phyloP scores from a whole-genome alignment of 495 filamentous ascomycete species.

The Tuber indicum region DNA sequence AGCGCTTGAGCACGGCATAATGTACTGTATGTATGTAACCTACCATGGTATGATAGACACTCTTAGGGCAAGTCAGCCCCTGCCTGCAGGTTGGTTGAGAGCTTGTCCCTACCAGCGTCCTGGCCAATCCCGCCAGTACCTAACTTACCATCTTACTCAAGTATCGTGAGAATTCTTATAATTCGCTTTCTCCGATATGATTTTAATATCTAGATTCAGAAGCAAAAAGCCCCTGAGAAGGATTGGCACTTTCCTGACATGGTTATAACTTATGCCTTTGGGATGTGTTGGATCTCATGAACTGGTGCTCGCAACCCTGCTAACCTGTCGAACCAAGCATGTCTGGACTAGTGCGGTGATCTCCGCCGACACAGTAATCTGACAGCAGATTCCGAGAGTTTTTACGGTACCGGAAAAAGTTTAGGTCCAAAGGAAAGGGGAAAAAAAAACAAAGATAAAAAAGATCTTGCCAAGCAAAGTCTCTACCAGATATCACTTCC shows the following conservation, averaged over 20 bases:
- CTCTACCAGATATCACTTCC: neutral
- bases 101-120: neutral
- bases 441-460: neutral
- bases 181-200: too few relatives aligned
- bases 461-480: neutral
- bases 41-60: neutral
- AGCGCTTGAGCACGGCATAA: neutral
- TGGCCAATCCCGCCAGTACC: neutral
- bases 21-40: neutral
- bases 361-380: too few relatives aligned
- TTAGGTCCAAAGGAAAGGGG: neutral
- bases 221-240: too few relatives aligned
- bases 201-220: too few relatives aligned
- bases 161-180: too few relatives aligned
- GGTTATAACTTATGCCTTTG: too few relatives aligned
- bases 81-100: neutral
- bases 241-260: too few relatives aligned
- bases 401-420: neutral
- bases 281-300: too few relatives aligned
- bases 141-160: neutral
- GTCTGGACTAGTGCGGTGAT: too few relatives aligned
- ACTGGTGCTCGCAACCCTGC: too few relatives aligned
- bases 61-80: neutral
- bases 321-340: too few relatives aligned
- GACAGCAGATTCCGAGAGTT: too few relatives aligned